phyloP scores from a whole-genome alignment of 441 rosid genomes.

The Omphalea diandra region DNA sequence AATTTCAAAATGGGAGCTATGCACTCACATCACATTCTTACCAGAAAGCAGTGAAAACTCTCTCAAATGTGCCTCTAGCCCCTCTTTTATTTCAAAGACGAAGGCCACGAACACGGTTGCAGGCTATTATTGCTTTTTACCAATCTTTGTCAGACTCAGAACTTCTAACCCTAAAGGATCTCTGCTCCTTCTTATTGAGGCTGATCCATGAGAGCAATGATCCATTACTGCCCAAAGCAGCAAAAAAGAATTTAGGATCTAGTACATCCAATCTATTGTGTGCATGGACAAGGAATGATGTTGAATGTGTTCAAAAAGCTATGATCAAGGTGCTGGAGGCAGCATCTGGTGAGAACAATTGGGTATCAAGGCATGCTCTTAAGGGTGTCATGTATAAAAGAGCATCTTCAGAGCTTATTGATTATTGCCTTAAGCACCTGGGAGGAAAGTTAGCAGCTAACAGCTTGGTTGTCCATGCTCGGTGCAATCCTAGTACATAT shows the following conservation, averaged over 20 bases:
- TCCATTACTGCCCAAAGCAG: constrained; percentile 8
- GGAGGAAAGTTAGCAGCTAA: constrained; percentile 40
- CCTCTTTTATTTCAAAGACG: too few species aligned
- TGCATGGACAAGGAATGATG: constrained; percentile 52
- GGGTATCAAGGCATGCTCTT: constrained; percentile 58
- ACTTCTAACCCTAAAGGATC: constrained; percentile 51
- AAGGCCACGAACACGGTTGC: too few species aligned
- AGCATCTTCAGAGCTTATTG: constrained; percentile 55
- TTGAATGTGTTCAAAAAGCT: constrained; percentile 46
- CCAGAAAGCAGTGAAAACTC: too few species aligned
- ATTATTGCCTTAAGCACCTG: constrained; percentile 64
- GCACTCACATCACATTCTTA: too few species aligned
- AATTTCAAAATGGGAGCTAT: too few species aligned
- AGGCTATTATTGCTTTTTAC: too few species aligned
- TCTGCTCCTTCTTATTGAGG: constrained; percentile 49
- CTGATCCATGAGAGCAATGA: constrained; percentile 34
- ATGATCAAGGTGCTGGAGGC: constrained; percentile 50
- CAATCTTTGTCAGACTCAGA: constrained; percentile 46
- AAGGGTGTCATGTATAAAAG: constrained; percentile 50
- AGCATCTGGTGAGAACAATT: constrained; percentile 31
- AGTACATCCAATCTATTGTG: constrained; percentile 29
- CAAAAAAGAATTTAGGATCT: constrained; percentile 17
- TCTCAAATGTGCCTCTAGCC: too few species aligned
- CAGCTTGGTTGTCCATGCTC: constrained; percentile 44
- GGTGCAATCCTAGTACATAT: constrained; percentile 35